These are phyloP conservation scores for Aspergillus niger DNA, from an alignment of 2,329 filamentous ascomycete genomes.

Conservation along the genomic window DNA sequence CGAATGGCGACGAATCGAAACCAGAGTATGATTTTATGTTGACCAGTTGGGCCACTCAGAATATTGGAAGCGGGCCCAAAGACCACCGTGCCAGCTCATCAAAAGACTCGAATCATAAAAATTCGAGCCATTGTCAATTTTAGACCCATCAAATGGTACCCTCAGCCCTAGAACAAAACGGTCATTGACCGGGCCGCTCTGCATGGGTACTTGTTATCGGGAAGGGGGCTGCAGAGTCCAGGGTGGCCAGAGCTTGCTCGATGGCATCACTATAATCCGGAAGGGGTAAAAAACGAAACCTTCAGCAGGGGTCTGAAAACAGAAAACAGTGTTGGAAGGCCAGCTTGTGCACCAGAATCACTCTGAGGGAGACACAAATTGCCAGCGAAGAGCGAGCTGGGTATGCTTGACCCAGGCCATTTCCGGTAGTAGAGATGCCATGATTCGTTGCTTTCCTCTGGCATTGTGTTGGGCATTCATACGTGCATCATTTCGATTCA, in stretches of 20 bases:
- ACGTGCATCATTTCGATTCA: conserved; percentile 28
- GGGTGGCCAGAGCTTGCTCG: conserved; percentile 15
- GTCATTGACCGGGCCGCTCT: conserved; percentile 31
- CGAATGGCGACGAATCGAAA: conserved; percentile 27
- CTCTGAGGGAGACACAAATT: conserved; percentile 26
- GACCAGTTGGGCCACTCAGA: conserved; percentile 22
- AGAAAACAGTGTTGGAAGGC: not conserved
- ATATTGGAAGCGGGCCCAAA: conserved; percentile 26
- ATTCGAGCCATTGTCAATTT: conserved; percentile 14
- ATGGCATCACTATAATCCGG: not conserved
- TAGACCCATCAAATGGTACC: conserved; percentile 12
- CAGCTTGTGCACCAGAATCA: conserved; percentile 1
- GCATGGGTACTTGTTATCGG: conserved; percentile 29
- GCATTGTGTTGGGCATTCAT: conserved; percentile 46
- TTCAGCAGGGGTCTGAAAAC: conserved; percentile 7
- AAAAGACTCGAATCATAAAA: conserved; percentile 23
- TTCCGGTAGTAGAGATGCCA: conserved; percentile 7
- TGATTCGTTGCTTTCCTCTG: conserved; percentile 40
- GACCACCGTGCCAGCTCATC: conserved; percentile 36
- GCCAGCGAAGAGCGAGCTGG: conserved; percentile 31
- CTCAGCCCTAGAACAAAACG: conserved; percentile 24
- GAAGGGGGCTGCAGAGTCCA: conserved; percentile 17
- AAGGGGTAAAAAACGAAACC: not conserved
- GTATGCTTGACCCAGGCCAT: conserved; percentile 17
- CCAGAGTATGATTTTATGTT: conserved; percentile 15